A percentile compares a stretch with the other conserved stretches of the same genome.
Conservation (phyloP, 139 green algal species). For the Haematococcus lacustris region DNA sequence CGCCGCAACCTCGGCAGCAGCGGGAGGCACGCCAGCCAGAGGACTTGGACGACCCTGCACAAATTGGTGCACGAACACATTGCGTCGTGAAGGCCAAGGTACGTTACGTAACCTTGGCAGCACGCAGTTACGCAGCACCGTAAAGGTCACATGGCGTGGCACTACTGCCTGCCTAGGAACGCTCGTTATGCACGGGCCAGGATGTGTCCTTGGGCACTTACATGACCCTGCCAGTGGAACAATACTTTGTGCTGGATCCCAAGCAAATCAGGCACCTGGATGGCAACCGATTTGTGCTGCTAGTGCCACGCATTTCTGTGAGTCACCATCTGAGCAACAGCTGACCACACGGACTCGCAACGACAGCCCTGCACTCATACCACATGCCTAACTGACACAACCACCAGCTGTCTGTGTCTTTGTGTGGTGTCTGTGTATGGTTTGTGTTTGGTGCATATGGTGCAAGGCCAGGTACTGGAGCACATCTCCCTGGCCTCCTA, state of each 20-base stretch:
- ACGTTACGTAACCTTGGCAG: background rate
- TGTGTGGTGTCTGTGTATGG: too few species aligned
- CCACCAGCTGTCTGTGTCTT: too few species aligned
- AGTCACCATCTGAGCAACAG: too few species aligned
- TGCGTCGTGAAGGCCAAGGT: background rate
- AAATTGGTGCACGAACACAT: background rate
- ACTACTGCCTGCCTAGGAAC: background rate
- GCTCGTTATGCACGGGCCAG: background rate
- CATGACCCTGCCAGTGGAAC: conserved; percentile 48
- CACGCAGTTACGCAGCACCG: background rate
- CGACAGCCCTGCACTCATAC: too few species aligned
- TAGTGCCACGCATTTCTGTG: conserved; percentile 47
- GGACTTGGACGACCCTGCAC: background rate
- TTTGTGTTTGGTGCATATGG: too few species aligned
- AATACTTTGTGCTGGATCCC: conserved; percentile 61
- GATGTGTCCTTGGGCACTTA: conserved; percentile 25
- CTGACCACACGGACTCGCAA: too few species aligned
- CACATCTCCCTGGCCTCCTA: too few species aligned
- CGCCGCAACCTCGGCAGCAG: too few species aligned
- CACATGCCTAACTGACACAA: too few species aligned
- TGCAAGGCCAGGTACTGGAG: too few species aligned
- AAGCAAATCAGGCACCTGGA: conserved; percentile 41
- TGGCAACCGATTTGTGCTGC: conserved; percentile 43
- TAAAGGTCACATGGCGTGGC: background rate
- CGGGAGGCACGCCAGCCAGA: conserved; percentile 12